Evolutionary conservation across 257 asterid genomes (phyloP), one percentile per base, ranked within the genome.

Genomic region (Solanum sitiens): DNA sequence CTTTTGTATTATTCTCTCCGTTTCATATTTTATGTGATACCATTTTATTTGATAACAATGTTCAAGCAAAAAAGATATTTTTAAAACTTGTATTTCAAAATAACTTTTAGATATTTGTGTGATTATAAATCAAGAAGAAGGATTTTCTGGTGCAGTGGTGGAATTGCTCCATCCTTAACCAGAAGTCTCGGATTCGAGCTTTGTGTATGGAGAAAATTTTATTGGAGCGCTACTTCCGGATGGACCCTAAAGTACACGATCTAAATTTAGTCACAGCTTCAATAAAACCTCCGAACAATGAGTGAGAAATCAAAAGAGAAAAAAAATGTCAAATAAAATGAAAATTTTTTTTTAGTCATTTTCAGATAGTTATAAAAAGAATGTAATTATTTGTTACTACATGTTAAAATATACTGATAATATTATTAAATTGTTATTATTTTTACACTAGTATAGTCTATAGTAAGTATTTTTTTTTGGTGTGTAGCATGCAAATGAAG

Each of bases 401-500:
- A 11, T 65, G 20, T 23, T 11, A 75, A 23, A 75, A 21, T 75
- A 75, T 39, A 11, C 11, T 11, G 11, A 73, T 18, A 73, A 35
- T 73, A 72, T 4, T 72, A 65, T 11, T n/a, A 65, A 65, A 65
- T 63, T n/a, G 11, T 63, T n/a, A n/a, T 63, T 63, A 63, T 23
- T 63, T 63, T n/a, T 63, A n/a, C 14, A 63, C 32, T 63, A 15
- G 39, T 75, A 40, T 23, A 42, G 84, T 25, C 14, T 27, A 45
- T 18, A 53, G 11, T 56, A 56, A 11, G 15, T 50, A 5, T 40
- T 40, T 40, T 1, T 18, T 40, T 42, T 79, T 18, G 75, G 59
- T 83, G 27, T 59, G 80, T 63, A 91, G 93, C 93, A 93, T 93
- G 93, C 90, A 89, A 88, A 86, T 90, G 88, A 85, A 87, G 39